These are phyloP conservation scores for Thinopyrum elongatum DNA, from an alignment of 176 grass and related monocot species.

Conservation along the genomic window DNA sequence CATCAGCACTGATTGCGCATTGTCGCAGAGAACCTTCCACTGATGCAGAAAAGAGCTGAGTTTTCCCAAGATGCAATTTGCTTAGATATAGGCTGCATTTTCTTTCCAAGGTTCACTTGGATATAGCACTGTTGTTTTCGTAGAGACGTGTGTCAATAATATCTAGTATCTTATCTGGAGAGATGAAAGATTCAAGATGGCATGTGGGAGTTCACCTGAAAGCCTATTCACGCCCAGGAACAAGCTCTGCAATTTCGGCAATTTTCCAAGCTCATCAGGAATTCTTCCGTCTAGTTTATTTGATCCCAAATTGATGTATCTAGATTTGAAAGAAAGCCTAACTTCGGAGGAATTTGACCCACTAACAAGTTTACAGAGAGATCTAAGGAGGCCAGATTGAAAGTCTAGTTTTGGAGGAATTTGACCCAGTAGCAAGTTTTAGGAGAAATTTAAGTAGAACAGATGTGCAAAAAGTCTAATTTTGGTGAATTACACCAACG, in stretches of 20 bases:
- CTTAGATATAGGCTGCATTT: too few species aligned
- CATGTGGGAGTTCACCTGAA: too few species aligned
- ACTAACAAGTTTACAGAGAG: neutral
- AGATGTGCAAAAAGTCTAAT: neutral
- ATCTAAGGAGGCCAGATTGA: fast-evolving
- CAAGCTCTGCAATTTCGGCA: neutral
- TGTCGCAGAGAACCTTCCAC: too few species aligned
- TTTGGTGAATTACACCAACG: neutral
- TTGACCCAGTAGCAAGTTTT: neutral
- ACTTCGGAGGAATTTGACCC: neutral
- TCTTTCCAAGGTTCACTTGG: too few species aligned
- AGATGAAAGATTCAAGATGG: too few species aligned
- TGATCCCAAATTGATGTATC: neutral
- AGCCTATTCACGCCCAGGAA: too few species aligned
- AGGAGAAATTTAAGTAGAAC: neutral
- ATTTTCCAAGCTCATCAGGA: neutral
- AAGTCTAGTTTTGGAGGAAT: neutral
- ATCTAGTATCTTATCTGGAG: too few species aligned
- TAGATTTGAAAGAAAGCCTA: neutral
- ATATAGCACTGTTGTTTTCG: too few species aligned
- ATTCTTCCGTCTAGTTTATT: neutral
- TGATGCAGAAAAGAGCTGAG: too few species aligned
- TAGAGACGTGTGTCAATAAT: too few species aligned
- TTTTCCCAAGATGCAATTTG: too few species aligned
- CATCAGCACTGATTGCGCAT: too few species aligned